phyloP scores from a whole-genome alignment of 129 eudicot species.

The Heracleum sosnowskyi region DNA sequence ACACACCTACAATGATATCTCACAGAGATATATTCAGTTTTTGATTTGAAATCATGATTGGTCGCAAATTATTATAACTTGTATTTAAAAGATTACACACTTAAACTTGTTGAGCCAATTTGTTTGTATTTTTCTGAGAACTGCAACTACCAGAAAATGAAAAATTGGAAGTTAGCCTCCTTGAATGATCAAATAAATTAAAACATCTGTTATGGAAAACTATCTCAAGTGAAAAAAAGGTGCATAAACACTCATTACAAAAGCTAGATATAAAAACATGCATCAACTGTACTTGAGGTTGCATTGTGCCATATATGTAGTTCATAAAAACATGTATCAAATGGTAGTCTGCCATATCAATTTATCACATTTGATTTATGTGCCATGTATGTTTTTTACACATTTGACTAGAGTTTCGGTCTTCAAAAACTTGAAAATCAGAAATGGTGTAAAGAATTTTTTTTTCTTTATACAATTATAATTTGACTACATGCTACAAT shows the following conservation, averaged over 20 bases:
- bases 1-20: background rate
- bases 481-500: background rate
- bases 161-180: background rate
- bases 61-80: too few species aligned
- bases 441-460: slow-evolving; percentile 9
- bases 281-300: too few species aligned
- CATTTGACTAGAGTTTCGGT: background rate
- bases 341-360: background rate
- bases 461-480: background rate
- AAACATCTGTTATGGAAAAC: too few species aligned
- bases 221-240: too few species aligned
- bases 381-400: background rate
- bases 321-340: too few species aligned
- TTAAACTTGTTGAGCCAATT: background rate
- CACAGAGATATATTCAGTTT: too few species aligned
- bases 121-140: too few species aligned
- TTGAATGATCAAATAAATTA: background rate
- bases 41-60: too few species aligned
- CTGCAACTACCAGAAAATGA: background rate
- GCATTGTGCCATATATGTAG: too few species aligned
- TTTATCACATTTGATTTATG: background rate
- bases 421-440: background rate
- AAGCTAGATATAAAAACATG: too few species aligned
- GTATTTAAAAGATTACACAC: too few species aligned
- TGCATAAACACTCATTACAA: too few species aligned